A percentile compares a stretch with the other conserved stretches of the same genome.
Evolutionary conservation across 2,329 filamentous ascomycete species (phyloP).

Genomic region (Cryphonectria naterciae): DNA sequence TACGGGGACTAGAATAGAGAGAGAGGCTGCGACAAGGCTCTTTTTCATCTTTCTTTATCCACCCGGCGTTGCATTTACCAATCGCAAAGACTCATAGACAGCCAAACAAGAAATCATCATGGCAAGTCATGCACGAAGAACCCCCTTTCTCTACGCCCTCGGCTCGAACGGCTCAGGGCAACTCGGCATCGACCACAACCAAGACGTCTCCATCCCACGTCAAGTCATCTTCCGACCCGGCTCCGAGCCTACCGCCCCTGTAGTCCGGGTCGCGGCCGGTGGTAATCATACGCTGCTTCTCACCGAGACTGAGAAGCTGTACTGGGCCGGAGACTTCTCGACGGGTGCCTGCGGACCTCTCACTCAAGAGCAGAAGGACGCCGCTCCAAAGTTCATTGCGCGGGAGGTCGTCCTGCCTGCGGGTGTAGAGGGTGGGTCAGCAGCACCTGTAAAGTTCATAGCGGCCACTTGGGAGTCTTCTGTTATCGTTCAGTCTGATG

Average conservation of each 20-base stretch:
- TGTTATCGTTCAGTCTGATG: slow-evolving; percentile 59
- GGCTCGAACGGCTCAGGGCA: slow-evolving; percentile 81
- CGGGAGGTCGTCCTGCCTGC: slow-evolving; percentile 9
- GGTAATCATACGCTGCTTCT: slow-evolving; percentile 87
- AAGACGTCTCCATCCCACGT: slow-evolving; percentile 71
- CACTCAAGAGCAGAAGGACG: slow-evolving; percentile 29
- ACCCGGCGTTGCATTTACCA: not conserved
- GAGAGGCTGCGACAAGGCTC: not conserved
- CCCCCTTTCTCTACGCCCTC: slow-evolving; percentile 66
- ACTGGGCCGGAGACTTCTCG: slow-evolving; percentile 65
- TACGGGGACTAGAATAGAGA: not conserved
- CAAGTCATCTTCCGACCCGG: slow-evolving; percentile 59
- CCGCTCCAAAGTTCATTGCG: not conserved
- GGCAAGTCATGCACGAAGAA: slow-evolving; percentile 32
- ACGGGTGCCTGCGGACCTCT: slow-evolving; percentile 59
- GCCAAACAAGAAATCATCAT: not conserved
- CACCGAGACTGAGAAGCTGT: slow-evolving; percentile 61
- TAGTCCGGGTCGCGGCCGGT: slow-evolving; percentile 60
- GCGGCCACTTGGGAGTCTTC: slow-evolving; percentile 82
- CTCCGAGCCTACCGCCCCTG: slow-evolving; percentile 40
- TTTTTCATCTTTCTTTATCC: not conserved
- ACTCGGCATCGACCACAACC: slow-evolving; percentile 70
- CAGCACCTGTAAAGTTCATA: slow-evolving; percentile 46
- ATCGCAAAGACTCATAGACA: not conserved
- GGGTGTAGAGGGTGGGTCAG: not conserved